Conservation (phyloP, 2,329 filamentous ascomycete genomes). For the Ceratocystis variospora region DNA sequence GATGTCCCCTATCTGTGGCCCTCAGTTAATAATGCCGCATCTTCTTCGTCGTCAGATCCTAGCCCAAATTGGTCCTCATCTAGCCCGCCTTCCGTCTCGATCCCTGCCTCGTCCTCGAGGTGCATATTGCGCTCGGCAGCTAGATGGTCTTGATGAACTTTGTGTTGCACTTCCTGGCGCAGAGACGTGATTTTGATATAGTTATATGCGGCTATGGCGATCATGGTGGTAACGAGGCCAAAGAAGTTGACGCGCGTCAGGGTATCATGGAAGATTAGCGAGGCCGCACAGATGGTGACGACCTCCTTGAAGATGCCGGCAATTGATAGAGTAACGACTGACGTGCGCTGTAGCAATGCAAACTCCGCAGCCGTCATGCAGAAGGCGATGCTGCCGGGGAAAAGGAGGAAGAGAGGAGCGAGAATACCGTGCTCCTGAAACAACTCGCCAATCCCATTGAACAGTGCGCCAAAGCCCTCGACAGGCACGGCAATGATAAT, state of each 20-base stretch:
- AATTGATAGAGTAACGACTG: conserved; percentile 88
- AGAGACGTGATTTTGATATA: conserved; percentile 88
- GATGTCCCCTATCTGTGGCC: background rate
- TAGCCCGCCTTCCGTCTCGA: background rate
- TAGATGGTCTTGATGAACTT: conserved; percentile 33
- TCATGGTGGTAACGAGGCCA: conserved; percentile 76
- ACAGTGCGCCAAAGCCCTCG: conserved; percentile 60
- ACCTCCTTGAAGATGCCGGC: conserved; percentile 99
- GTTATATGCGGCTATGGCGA: conserved; percentile 80
- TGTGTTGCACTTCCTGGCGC: conserved; percentile 55
- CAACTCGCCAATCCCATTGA: conserved; percentile 51
- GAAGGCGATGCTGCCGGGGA: conserved; percentile 84
- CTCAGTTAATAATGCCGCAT: conserved; percentile 13
- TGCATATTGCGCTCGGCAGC: conserved; percentile 65
- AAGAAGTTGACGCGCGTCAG: conserved; percentile 78
- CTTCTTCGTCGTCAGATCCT: conserved; percentile 34
- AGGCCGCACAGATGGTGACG: conserved; percentile 81
- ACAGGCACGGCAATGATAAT: conserved; percentile 70
- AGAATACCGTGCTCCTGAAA: conserved; percentile 54
- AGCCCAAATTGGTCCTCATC: conserved; percentile 87
- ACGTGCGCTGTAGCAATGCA: conserved; percentile 83
- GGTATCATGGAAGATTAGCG: conserved; percentile 74
- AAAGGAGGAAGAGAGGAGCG: conserved; percentile 63
- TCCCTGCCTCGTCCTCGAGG: conserved; percentile 69
- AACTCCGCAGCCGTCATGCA: conserved; percentile 96